Evolutionary conservation across 306 rosid species (phyloP).

Genomic region (Crotalaria pallida): DNA sequence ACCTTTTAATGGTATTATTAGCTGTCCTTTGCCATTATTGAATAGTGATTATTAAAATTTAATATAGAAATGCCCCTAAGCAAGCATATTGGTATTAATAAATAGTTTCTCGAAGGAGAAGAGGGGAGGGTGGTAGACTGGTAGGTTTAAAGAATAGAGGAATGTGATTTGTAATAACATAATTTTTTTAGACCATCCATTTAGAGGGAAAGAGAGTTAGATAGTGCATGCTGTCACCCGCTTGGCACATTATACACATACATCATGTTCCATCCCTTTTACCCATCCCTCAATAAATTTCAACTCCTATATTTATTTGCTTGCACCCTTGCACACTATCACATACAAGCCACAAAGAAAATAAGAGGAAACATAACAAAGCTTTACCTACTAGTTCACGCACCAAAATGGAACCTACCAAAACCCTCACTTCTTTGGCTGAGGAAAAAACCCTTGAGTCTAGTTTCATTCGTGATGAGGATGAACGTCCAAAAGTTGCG

Average conservation of each 20-base stretch:
- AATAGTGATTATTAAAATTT: neutral
- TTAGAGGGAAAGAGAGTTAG: neutral
- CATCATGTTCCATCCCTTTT: neutral
- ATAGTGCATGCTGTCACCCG: neutral
- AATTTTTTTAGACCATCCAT: neutral
- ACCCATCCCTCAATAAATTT: neutral
- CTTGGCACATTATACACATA: neutral
- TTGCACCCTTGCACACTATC: neutral
- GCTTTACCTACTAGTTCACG: too few species aligned
- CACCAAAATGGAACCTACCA: slow-evolving; percentile 15
- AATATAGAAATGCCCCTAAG: neutral
- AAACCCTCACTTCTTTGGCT: slow-evolving; percentile 53
- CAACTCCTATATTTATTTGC: neutral
- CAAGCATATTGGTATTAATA: neutral
- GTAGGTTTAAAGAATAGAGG: neutral
- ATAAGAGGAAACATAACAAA: too few species aligned
- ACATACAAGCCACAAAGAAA: neutral
- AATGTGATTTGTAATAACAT: neutral
- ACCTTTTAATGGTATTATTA: too few species aligned
- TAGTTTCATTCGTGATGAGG: slow-evolving; percentile 62
- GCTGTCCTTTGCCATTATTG: neutral
- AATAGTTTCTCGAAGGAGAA: neutral
- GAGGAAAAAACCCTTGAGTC: slow-evolving; percentile 41
- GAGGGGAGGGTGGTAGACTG: neutral
- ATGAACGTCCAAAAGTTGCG: slow-evolving; percentile 73